Percentiles rank a stretch among this genome's conserved stretches.
Evolutionary conservation across 345 rosid genomes (phyloP).

Genomic region (Psidium guajava): DNA sequence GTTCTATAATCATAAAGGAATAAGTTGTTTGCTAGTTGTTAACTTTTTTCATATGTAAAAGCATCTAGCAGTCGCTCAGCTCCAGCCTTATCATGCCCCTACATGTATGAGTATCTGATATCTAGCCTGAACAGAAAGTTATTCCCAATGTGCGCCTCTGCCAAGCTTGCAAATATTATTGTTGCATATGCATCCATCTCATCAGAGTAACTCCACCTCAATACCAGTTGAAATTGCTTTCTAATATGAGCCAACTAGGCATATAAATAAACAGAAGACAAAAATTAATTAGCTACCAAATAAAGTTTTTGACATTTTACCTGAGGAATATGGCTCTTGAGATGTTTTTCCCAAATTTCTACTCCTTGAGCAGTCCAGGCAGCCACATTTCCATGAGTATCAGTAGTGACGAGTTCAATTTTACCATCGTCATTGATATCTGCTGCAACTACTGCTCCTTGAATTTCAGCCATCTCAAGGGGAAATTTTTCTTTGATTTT

Average conservation of each 20-base stretch:
- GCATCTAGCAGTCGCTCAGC: neutral
- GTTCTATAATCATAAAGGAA: neutral
- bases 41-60: neutral
- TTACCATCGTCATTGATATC: slow-evolving; percentile 99
- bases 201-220: neutral
- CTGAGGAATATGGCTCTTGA: slow-evolving; percentile 94
- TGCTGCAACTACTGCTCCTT: slow-evolving; percentile 92
- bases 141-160: neutral
- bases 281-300: neutral
- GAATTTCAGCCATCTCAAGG: slow-evolving; percentile 98
- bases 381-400: slow-evolving; percentile 93
- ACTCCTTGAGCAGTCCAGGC: slow-evolving; percentile 96
- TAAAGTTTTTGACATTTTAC: slow-evolving; percentile 20
- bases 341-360: slow-evolving; percentile 79
- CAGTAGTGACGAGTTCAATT: slow-evolving; percentile 90
- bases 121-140: neutral
- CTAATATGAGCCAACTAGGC: neutral
- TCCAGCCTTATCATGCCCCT: neutral
- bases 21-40: neutral
- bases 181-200: neutral
- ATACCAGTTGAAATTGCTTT: neutral
- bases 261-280: neutral
- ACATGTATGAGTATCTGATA: neutral
- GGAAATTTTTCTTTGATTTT: slow-evolving; percentile 78
- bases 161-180: neutral